Percentiles rank a stretch among this genome's conserved stretches.
Conservation (phyloP, 2,329 filamentous ascomycete species). For the Trichoderma harzianum region DNA sequence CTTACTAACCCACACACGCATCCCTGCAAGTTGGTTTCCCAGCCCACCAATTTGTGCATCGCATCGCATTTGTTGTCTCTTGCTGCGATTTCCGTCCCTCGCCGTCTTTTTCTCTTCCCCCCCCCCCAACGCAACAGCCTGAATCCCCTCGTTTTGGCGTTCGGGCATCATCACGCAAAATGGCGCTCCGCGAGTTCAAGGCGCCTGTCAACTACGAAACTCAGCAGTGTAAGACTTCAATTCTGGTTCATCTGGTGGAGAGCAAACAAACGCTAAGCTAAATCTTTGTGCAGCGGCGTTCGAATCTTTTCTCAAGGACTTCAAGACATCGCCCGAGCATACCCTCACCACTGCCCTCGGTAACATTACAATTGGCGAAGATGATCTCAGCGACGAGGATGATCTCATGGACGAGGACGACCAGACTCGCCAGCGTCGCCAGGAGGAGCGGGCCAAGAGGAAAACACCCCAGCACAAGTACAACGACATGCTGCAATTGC, state of each 20-base stretch:
- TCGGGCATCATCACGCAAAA: slow-evolving; percentile 40
- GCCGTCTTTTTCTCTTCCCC: background rate
- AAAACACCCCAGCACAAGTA: slow-evolving; percentile 76
- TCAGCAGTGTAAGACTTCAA: slow-evolving; percentile 67
- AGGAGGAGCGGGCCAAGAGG: slow-evolving; percentile 47
- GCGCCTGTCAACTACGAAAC: slow-evolving; percentile 81
- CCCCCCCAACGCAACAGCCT: slow-evolving; percentile 18
- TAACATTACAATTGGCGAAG: slow-evolving; percentile 80
- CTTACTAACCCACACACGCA: slow-evolving; percentile 13
- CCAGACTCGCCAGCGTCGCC: slow-evolving; percentile 51
- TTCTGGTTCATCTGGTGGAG: background rate
- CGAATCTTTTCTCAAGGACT: slow-evolving; percentile 80
- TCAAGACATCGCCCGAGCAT: slow-evolving; percentile 73
- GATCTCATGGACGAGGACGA: slow-evolving; percentile 87
- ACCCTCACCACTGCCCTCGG: slow-evolving; percentile 78
- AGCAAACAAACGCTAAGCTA: background rate
- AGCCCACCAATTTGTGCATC: slow-evolving; percentile 34
- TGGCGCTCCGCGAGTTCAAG: slow-evolving; percentile 82
- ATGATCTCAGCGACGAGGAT: slow-evolving; percentile 84
- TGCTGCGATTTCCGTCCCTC: background rate
- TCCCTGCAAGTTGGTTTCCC: slow-evolving; percentile 28
- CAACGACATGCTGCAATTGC: slow-evolving; percentile 77
- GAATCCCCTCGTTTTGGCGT: slow-evolving; percentile 21
- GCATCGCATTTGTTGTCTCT: slow-evolving; percentile 13
- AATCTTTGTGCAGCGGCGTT: slow-evolving; percentile 60